A percentile compares a stretch with the other conserved stretches of the same genome.
Evolutionary conservation across 306 rosid genomes (phyloP).

Genomic region (Echinosophora koreensis): DNA sequence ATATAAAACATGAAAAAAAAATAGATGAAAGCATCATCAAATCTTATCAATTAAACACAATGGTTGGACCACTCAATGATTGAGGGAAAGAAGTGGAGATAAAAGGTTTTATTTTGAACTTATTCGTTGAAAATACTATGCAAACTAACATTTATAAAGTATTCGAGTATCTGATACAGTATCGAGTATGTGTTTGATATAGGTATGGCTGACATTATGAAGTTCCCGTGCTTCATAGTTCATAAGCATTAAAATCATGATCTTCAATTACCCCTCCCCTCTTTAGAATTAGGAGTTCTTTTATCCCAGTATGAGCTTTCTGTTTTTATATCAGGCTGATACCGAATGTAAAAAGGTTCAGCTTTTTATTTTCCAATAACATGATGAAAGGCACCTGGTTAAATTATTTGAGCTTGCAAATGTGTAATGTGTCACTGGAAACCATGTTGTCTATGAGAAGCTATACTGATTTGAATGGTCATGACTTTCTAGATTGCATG

Average conservation of each 20-base stretch:
- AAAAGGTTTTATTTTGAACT: no score
- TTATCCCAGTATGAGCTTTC: not conserved
- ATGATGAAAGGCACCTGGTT: not conserved
- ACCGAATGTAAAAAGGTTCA: not conserved
- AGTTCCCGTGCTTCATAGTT: no score
- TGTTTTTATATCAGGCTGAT: slow-evolving; percentile 2
- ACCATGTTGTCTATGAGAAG: not conserved
- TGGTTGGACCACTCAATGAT: no score
- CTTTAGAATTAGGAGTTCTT: not conserved
- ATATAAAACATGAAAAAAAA: no score
- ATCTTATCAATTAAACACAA: no score
- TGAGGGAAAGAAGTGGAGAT: no score
- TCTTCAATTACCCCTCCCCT: not conserved
- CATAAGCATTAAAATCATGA: not conserved
- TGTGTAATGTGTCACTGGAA: not conserved
- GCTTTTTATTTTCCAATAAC: not conserved
- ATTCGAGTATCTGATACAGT: no score
- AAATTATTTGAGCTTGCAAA: slow-evolving; percentile 2
- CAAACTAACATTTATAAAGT: no score
- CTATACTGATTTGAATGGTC: not conserved
- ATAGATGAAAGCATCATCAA: not conserved
- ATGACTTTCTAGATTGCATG: not conserved
- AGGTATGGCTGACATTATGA: no score
- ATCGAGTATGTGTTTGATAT: no score
- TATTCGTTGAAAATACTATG: no score